Percentiles rank a stretch among this genome's conserved stretches.
These are phyloP conservation scores for Kazachstania africana DNA, from an alignment of 805 yeast species.

Conservation along the genomic window DNA sequence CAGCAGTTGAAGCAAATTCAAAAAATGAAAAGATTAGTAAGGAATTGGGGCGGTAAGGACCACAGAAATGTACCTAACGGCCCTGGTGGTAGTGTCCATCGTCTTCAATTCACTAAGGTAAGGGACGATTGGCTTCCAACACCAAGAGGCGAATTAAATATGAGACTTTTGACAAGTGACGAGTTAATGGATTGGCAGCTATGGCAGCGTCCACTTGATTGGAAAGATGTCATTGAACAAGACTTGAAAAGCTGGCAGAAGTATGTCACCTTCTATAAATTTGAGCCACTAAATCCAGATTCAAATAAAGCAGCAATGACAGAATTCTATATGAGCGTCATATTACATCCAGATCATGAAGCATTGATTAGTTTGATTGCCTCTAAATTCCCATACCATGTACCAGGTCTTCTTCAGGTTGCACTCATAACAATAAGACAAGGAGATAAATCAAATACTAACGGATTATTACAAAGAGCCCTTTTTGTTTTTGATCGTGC, in stretches of 20 bases:
- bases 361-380: constrained; percentile 43
- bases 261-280: constrained; percentile 45
- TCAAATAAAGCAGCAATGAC: constrained; percentile 26
- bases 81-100: constrained; percentile 38
- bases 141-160: constrained; percentile 42
- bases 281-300: constrained; percentile 31
- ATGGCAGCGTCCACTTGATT: constrained; percentile 31
- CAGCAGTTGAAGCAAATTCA: constrained; percentile 56
- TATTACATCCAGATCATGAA: constrained; percentile 71
- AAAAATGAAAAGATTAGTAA: constrained; percentile 36
- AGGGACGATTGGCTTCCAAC: constrained; percentile 78
- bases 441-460: constrained; percentile 59
- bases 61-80: constrained; percentile 61
- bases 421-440: constrained; percentile 64
- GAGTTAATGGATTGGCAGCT: constrained; percentile 30
- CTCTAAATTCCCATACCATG: constrained; percentile 58
- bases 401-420: constrained; percentile 67
- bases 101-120: constrained; percentile 55
- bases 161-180: constrained; percentile 39
- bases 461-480: constrained; percentile 65
- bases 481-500: constrained; percentile 71
- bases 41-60: constrained; percentile 82
- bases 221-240: constrained; percentile 38
- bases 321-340: constrained; percentile 52
- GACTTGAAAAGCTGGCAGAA: constrained; percentile 30